Evolutionary conservation across 345 rosid genomes (phyloP), one percentile per base, ranked within the genome.

Genomic region (Acer negundo): DNA sequence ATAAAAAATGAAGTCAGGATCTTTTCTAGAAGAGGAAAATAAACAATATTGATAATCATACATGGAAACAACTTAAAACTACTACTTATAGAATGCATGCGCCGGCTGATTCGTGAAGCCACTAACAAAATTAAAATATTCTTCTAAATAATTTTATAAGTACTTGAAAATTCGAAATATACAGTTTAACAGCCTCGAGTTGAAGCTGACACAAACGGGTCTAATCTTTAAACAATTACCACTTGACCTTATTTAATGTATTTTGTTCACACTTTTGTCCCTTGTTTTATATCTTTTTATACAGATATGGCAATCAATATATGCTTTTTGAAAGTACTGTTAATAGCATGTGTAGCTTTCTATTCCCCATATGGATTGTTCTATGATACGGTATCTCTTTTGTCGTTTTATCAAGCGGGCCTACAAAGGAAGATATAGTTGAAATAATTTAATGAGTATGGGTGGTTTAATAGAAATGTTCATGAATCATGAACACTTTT

Each of bases 181-280:
- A 4, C 38, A 35, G 38, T 35, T 35, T 35, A 35, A 35, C 38
- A 35, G 1, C 38, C 38, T 35, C 38, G 4, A 35, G 38, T 4
- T 4, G 75, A 20, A 8, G 67, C 38, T 15, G 35, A 72, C 28
- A 56, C 24, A 15, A 62, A 40, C 22, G 7, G 15, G 13, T 35
- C 38, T 35, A 35, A 35, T 35, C 22, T 44, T 16, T 58, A 17
- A 26, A 62, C 31, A 40, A 1, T 7, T 5, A 24, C 66, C 22
- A 53, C 46, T 58, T 56, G 73, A 24, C 31, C 51, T 58, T 67
- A 58, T 13, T 58, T 68, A 68, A 58, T 76, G 46, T 42, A 47
- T 66, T n/a, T 75, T 75, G 1, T 51, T 55, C 3, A 23, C 40
- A 28, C 74, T 11, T 42, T 10, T 38, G 73, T 38, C 55, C 47